phyloP scores from a whole-genome alignment of 2,329 filamentous ascomycete species.

The Domatiomyces catenatus region DNA sequence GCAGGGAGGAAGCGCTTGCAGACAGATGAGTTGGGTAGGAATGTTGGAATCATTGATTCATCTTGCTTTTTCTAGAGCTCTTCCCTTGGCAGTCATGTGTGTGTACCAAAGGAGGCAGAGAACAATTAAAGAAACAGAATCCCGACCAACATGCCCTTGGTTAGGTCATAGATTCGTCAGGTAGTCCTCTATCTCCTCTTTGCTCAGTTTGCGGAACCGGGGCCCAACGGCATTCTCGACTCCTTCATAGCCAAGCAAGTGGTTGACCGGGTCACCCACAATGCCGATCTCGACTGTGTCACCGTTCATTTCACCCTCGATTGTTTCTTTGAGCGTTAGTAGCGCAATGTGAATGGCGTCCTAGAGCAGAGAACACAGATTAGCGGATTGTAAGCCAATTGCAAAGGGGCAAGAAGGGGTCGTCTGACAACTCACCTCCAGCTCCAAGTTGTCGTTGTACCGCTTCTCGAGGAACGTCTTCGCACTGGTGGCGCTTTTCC shows the following conservation, averaged over 20 bases:
- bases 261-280: slow-evolving; percentile 83
- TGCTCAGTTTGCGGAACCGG: slow-evolving; percentile 83
- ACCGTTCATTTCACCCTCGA: slow-evolving; percentile 98
- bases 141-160: neutral
- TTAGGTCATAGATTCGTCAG: slow-evolving; percentile 70
- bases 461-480: slow-evolving; percentile 99
- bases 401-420: neutral
- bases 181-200: slow-evolving; percentile 98
- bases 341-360: slow-evolving; percentile 97
- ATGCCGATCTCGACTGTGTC: slow-evolving; percentile 99
- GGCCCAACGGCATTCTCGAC: slow-evolving; percentile 73
- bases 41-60: neutral
- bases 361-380: slow-evolving; percentile 1
- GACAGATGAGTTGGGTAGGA: neutral
- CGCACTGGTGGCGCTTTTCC: slow-evolving; percentile 93
- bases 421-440: slow-evolving; percentile 43
- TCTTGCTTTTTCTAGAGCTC: neutral
- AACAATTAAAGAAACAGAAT: neutral
- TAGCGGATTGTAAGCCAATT: neutral
- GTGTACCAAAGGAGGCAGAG: neutral
- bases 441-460: slow-evolving; percentile 90
- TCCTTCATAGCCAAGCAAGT: slow-evolving; percentile 80
- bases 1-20: neutral
- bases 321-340: slow-evolving; percentile 94
- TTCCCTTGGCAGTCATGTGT: neutral